These are phyloP conservation scores for Nidularia sp. DNA, from an alignment of 768 basidiomycete genomes.

Conservation along the genomic window DNA sequence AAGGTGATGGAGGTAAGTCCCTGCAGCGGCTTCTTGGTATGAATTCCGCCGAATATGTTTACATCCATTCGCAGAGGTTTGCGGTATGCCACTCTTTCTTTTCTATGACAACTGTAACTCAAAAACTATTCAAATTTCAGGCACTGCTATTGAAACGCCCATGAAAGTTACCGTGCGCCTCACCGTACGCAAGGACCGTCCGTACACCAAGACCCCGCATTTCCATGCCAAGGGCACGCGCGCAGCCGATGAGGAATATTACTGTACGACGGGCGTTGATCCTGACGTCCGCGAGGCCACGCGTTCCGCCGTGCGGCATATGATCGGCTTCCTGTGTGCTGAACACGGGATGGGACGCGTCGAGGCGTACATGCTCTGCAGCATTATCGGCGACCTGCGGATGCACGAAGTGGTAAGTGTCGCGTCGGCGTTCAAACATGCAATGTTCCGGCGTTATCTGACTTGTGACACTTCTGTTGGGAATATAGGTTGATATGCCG, in stretches of 20 bases:
- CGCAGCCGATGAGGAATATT: slow-evolving; percentile 34
- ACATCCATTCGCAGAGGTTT: slow-evolving; percentile 41
- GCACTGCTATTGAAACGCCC: slow-evolving; percentile 62
- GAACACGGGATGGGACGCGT: slow-evolving; percentile 38
- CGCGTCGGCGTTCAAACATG: slow-evolving; percentile 2
- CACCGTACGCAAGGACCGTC: slow-evolving; percentile 51
- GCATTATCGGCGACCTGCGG: slow-evolving; percentile 53
- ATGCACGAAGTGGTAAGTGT: slow-evolving; percentile 57
- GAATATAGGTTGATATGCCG: slow-evolving; percentile 55
- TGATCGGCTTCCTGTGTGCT: slow-evolving; percentile 48
- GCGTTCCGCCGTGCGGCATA: slow-evolving; percentile 50
- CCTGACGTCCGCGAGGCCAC: slow-evolving; percentile 53
- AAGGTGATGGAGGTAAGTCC: slow-evolving; percentile 58
- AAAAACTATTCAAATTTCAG: slow-evolving; percentile 17
- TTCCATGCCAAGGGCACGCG: slow-evolving; percentile 31
- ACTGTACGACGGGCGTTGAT: slow-evolving; percentile 56
- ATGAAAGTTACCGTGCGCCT: slow-evolving; percentile 53
- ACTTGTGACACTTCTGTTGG: background rate
- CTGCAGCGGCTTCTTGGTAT: background rate
- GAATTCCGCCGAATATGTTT: background rate
- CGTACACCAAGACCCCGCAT: slow-evolving; percentile 57
- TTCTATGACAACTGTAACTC: background rate
- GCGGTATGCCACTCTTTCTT: slow-evolving; percentile 32
- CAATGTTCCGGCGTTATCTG: background rate
- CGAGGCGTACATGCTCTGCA: slow-evolving; percentile 60